Percentiles rank a stretch among this genome's conserved stretches.
These are phyloP conservation scores for Decorospora gaudefroyi DNA, from an alignment of 2,329 filamentous ascomycete species.

Conservation along the genomic window DNA sequence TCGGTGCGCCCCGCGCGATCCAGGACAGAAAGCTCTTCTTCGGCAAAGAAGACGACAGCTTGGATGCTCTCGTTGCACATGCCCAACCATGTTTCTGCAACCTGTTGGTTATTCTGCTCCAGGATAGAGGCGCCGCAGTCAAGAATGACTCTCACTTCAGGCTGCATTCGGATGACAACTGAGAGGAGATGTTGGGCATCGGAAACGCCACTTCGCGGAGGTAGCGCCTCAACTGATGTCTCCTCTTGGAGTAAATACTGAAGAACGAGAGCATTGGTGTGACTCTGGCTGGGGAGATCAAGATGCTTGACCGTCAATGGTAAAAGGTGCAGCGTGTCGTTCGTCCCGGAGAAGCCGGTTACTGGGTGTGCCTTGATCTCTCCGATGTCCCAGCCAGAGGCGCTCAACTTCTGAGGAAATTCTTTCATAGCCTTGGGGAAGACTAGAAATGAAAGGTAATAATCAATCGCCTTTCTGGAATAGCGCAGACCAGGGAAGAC, in stretches of 20 bases:
- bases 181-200: conserved; percentile 53
- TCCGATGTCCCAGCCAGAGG: conserved; percentile 70
- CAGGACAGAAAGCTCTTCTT: conserved; percentile 60
- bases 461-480: conserved; percentile 63
- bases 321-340: conserved; percentile 63
- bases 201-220: conserved; percentile 4
- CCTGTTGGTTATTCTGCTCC: conserved; percentile 55
- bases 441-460: conserved; percentile 62
- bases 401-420: conserved; percentile 65
- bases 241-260: conserved; percentile 59
- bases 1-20: conserved; percentile 55
- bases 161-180: conserved; percentile 48
- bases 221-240: conserved; percentile 37
- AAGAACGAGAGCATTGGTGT: conserved; percentile 71
- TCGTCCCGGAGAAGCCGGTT: conserved; percentile 72
- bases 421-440: conserved; percentile 67
- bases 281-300: conserved; percentile 58
- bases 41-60: conserved; percentile 60
- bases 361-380: conserved; percentile 54
- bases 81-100: conserved; percentile 58
- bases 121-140: conserved; percentile 73
- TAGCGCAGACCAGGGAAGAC: conserved; percentile 61
- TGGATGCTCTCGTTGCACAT: conserved; percentile 40
- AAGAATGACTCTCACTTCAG: conserved; percentile 62
- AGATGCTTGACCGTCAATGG: conserved; percentile 61